Conservation (phyloP, 495 filamentous ascomycete genomes). For the Neurospora sp. region DNA sequence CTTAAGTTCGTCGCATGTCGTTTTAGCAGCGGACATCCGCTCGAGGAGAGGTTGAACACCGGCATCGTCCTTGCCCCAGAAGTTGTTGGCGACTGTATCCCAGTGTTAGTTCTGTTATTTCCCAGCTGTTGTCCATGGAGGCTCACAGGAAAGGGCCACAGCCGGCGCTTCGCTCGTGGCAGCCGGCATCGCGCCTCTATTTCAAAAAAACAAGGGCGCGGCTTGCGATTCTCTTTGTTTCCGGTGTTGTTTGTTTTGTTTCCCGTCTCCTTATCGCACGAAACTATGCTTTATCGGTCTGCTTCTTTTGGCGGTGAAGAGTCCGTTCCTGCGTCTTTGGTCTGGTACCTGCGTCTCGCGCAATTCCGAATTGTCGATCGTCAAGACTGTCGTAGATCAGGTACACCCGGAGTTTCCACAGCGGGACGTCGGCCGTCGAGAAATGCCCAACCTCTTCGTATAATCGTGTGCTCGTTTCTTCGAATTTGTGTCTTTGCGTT, state of each 20-base stretch:
- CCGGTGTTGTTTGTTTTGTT: neutral
- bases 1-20: constrained; percentile 89
- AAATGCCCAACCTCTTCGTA: neutral
- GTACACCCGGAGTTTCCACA: neutral
- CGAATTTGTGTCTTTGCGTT: neutral
- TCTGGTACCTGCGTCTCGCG: neutral
- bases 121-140: neutral
- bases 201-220: neutral
- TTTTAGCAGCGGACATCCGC: constrained; percentile 92
- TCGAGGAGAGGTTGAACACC: constrained; percentile 87
- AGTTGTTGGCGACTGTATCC: constrained; percentile 85
- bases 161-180: constrained; percentile 29
- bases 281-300: neutral
- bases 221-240: neutral
- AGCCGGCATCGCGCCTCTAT: constrained; percentile 21
- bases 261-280: neutral
- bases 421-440: neutral
- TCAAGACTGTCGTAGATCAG: neutral
- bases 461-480: neutral
- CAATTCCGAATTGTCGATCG: neutral
- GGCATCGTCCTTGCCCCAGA: constrained; percentile 99
- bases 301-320: neutral
- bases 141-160: constrained; percentile 38
- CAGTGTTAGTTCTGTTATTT: neutral
- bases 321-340: neutral